Evolutionary conservation across 2,329 filamentous ascomycete species (phyloP), one percentile per base, ranked within the genome.

Genomic region (Laburnicola sp.): DNA sequence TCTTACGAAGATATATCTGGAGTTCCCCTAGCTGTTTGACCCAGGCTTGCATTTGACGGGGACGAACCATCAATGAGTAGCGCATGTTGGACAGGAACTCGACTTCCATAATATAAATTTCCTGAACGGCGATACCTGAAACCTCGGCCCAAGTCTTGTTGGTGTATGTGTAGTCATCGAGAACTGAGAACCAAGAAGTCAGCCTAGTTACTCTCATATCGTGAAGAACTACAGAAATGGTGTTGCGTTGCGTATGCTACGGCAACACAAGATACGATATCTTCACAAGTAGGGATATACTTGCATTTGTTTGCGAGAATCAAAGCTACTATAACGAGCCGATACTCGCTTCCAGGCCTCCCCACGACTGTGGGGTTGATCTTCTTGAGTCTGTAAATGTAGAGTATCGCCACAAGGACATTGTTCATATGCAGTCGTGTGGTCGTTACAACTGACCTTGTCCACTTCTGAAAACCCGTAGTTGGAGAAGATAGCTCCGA

Each of bases 111-210:
- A 96, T 87, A 70, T 97, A 92, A 40, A 97, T 95, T 73, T 97
- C 92, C 50, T 86, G 84, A 16, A 96, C 91, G 2, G 88, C 84
- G 54, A 97, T 95, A 37, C 88, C 88, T 1, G 92, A 96, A 9
- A 97, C 92, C 65, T 97, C 92, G 4, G 91, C 92, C 92, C 92
- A 97, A 0, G 92, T 97, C 78, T 96, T 96, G 77, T 97, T 97
- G 36, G 92, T 96, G 74, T 96, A 97, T 0, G 92, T 96, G 71
- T 96, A 97, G 71, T 97, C 92, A 70, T 97, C 92, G 64, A 97
- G 76, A 27, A 28, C 31, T 46, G 30, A 9, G 8, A 16, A 16
- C 16, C 16, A 16, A 16, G 16, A 16, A 16, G 16, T 16, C 16
- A 16, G 16, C 16, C 16, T 16, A 16, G 16, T 1, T 16, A 16